Evolutionary conservation across 2,329 filamentous ascomycete species (phyloP).

Genomic region (Lachnellula hyalina): DNA sequence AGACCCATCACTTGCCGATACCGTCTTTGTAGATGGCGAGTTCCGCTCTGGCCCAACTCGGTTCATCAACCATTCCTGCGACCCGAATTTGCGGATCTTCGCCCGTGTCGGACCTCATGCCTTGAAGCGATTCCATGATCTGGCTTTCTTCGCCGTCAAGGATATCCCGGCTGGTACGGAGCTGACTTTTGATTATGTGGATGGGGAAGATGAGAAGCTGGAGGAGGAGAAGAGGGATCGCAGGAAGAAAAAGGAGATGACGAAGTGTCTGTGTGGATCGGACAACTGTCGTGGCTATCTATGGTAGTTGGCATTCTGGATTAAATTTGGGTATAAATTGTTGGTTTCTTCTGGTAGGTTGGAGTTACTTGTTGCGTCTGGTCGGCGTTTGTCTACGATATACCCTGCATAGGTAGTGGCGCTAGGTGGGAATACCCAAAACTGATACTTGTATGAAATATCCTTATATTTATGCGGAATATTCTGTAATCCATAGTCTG

Average conservation of each 20-base stretch:
- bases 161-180: slow-evolving; percentile 63
- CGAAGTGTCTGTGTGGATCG: slow-evolving; percentile 57
- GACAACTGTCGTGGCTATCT: slow-evolving; percentile 63
- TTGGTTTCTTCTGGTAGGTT: background rate
- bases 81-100: slow-evolving; percentile 75
- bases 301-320: slow-evolving; percentile 43
- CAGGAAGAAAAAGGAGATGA: slow-evolving; percentile 49
- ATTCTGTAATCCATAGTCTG: too few species aligned
- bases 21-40: slow-evolving; percentile 62
- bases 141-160: slow-evolving; percentile 68
- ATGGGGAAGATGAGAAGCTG: slow-evolving; percentile 49
- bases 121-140: slow-evolving; percentile 68
- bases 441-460: background rate
- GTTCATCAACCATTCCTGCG: slow-evolving; percentile 80
- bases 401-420: background rate
- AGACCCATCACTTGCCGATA: slow-evolving; percentile 45
- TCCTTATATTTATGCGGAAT: too few species aligned
- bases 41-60: slow-evolving; percentile 72
- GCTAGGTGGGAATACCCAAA: background rate
- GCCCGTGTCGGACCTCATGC: slow-evolving; percentile 72
- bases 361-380: background rate
- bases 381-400: background rate
- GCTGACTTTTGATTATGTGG: slow-evolving; percentile 75
- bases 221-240: slow-evolving; percentile 46
- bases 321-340: background rate